Evolutionary conservation across 345 rosid genomes (phyloP).

Genomic region (Dovyalis caffra): DNA sequence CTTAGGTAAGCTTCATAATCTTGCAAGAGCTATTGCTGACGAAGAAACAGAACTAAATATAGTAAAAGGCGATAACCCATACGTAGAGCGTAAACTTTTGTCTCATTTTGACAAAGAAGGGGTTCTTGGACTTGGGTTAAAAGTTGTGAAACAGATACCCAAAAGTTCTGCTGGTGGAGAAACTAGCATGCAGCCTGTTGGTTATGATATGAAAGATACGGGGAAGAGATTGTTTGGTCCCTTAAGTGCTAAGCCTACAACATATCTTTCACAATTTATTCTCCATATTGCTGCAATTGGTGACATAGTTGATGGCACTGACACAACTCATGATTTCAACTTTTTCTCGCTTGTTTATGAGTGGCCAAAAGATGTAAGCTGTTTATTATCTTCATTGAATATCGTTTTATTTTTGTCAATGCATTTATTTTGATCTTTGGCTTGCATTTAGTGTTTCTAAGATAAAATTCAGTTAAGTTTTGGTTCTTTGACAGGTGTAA

Average conservation of each 20-base stretch:
- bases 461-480: not conserved
- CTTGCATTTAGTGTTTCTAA: not conserved
- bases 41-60: constrained; percentile 67
- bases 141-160: constrained; percentile 47
- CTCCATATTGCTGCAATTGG: constrained; percentile 96
- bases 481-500: too few relatives aligned
- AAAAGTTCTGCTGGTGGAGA: constrained; percentile 47
- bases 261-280: constrained; percentile 88
- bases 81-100: constrained; percentile 38
- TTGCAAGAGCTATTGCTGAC: constrained; percentile 91
- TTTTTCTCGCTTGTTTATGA: constrained; percentile 90
- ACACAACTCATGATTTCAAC: constrained; percentile 98
- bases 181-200: constrained; percentile 43
- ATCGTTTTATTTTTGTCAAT: not conserved
- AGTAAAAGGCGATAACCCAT: constrained; percentile 46
- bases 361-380: constrained; percentile 97
- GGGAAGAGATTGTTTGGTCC: constrained; percentile 82
- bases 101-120: constrained; percentile 58
- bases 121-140: constrained; percentile 89
- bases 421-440: not conserved
- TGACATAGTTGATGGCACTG: constrained; percentile 97
- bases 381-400: not conserved
- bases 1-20: constrained; percentile 92
- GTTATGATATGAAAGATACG: constrained; percentile 62
- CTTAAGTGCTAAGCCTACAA: constrained; percentile 71